phyloP scores from a whole-genome alignment of 306 rosid genomes.

The Heteromeles arbutifolia region DNA sequence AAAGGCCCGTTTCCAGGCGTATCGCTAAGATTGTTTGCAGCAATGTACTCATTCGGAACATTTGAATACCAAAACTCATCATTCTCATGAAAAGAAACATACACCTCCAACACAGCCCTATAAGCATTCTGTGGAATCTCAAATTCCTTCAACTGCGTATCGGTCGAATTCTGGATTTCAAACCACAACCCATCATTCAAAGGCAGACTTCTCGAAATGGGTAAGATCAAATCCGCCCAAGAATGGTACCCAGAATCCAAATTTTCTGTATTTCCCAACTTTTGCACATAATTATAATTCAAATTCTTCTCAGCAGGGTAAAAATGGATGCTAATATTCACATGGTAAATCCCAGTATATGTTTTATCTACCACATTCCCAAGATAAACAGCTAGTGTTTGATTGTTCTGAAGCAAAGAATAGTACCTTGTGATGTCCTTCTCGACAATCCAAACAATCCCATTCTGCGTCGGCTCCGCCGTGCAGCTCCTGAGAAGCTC shows the following conservation, averaged over 20 bases:
- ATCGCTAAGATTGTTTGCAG: conserved; percentile 46
- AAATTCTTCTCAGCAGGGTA: conserved; percentile 37
- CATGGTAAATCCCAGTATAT: conserved; percentile 85
- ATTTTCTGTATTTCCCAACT: conserved; percentile 8
- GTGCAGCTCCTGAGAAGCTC: conserved; percentile 90
- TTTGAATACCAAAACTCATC: conserved; percentile 84
- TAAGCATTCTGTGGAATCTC: conserved; percentile 61
- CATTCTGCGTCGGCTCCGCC: conserved; percentile 70
- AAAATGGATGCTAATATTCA: conserved; percentile 48
- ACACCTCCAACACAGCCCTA: conserved; percentile 85
- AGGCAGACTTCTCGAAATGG: conserved; percentile 61
- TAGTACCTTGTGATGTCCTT: conserved; percentile 85
- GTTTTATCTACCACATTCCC: conserved; percentile 56
- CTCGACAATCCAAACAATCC: conserved; percentile 73
- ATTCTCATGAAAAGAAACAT: conserved; percentile 86
- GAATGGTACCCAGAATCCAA: conserved; percentile 27
- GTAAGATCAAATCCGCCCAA: conserved; percentile 76
- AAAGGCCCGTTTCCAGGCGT: conserved; percentile 77
- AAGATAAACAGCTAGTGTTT: conserved; percentile 71
- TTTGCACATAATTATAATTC: background rate
- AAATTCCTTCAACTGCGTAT: conserved; percentile 45
- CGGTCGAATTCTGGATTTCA: conserved; percentile 40
- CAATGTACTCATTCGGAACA: conserved; percentile 54
- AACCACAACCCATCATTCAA: conserved; percentile 85
- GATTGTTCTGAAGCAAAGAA: conserved; percentile 44